These are phyloP conservation scores for Tetracladium marchalianum DNA, from an alignment of 495 filamentous ascomycete genomes.

Conservation along the genomic window DNA sequence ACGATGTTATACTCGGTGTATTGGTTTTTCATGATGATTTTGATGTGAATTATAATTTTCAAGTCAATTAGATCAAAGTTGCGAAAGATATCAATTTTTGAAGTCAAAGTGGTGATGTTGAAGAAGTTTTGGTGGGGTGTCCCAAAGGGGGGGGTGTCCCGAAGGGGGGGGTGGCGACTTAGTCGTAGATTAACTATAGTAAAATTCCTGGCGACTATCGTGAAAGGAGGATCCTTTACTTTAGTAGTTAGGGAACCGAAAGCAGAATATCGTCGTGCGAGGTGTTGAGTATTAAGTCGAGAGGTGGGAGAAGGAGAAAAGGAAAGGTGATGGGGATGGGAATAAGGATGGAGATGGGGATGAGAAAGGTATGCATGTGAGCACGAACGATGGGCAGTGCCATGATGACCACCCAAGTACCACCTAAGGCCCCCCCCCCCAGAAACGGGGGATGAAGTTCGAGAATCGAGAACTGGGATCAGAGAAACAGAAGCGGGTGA, in stretches of 20 bases:
- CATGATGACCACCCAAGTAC: constrained; percentile 1
- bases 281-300: background rate
- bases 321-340: too few relatives aligned
- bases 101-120: too few relatives aligned
- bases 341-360: background rate
- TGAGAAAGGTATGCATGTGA: constrained; percentile 1
- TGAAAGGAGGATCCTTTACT: constrained; percentile 1
- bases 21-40: background rate
- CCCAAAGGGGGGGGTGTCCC: too few relatives aligned
- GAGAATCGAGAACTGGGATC: too few relatives aligned
- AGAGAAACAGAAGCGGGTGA: too few relatives aligned
- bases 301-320: too few relatives aligned
- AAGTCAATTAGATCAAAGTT: background rate
- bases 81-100: background rate
- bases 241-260: background rate
- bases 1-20: background rate
- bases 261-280: background rate
- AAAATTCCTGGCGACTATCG: constrained; percentile 1
- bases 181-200: constrained; percentile 1
- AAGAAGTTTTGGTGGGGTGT: too few relatives aligned
- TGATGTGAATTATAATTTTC: background rate
- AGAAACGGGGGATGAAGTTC: constrained; percentile 1
- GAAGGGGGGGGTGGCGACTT: too few relatives aligned
- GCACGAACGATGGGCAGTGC: background rate
- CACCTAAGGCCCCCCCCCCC: background rate